A percentile compares a stretch with the other conserved stretches of the same genome.
phyloP scores from a whole-genome alignment of 1,139 yeast species.

The Taphrina populina region DNA sequence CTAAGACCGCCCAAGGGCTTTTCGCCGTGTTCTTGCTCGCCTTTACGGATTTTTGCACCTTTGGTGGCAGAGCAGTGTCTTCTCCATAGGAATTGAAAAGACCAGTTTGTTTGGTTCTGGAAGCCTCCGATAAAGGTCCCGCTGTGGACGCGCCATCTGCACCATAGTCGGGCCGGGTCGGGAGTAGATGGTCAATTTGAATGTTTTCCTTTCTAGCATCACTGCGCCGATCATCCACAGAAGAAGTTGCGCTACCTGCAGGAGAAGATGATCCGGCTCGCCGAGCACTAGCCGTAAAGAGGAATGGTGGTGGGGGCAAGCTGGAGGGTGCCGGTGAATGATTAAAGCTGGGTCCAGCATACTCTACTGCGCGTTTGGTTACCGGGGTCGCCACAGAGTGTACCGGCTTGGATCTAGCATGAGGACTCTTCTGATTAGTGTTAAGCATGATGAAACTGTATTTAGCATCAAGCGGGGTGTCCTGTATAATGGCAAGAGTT shows the following conservation, averaged over 20 bases:
- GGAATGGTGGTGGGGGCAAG: constrained; percentile 28
- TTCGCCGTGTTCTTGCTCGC: neutral
- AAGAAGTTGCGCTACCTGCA: too few species aligned
- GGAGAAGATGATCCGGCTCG: neutral
- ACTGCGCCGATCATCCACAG: too few species aligned
- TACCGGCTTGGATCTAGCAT: constrained; percentile 6
- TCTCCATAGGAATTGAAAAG: constrained; percentile 8
- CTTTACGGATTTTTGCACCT: neutral
- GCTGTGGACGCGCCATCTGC: too few species aligned
- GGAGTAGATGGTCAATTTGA: too few species aligned
- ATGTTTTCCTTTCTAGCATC: too few species aligned
- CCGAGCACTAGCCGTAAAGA: neutral
- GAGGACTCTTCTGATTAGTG: constrained; percentile 8
- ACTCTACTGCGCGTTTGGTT: constrained; percentile 17
- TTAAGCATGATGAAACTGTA: constrained; percentile 2
- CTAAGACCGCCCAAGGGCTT: constrained; percentile 18
- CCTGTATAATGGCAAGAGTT: too few species aligned
- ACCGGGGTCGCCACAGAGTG: constrained; percentile 27
- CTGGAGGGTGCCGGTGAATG: constrained; percentile 32
- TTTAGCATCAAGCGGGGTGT: constrained; percentile 7
- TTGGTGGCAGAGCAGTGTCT: neutral
- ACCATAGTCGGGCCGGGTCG: too few species aligned
- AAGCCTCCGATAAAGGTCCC: neutral
- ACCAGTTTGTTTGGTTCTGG: neutral
- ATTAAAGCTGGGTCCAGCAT: constrained; percentile 30